Evolutionary conservation across 2,329 filamentous ascomycete species (phyloP), one percentile per base, ranked within the genome.

Genomic region (Lithohypha guttulata): DNA sequence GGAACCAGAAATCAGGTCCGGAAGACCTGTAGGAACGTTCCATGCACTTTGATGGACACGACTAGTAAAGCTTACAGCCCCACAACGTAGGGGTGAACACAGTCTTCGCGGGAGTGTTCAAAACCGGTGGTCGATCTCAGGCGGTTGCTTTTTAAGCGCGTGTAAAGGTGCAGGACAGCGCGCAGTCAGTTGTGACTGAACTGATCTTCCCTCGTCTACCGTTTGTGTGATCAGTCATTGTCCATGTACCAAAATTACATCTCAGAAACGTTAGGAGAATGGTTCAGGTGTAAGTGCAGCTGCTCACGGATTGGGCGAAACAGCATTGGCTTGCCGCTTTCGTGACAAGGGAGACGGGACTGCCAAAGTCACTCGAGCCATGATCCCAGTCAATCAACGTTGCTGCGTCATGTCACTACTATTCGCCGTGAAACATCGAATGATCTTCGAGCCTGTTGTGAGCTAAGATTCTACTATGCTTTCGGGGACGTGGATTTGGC

Each of bases 381-480:
- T 9, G 18, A 21, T 29, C 20, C 34, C 34, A 30, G 34, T 29
- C 19, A 31, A 18, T 20, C 18, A 13, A 29, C 6, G 35, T 30
- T 27, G 20, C 8, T 6, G 15, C 22, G 11, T 34, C 22, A n/a
- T 21, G 4, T 21, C 18, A 8, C 10, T 30, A 5, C 27, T 11
- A 39, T 39, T 39, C 27, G 35, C 14, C 31, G 19, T 39, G 35
- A 31, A 31, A 39, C 21, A 19, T 21, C 8, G 26, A 14, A 21
- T 31, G 19, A 22, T 5, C 19, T 30, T 17, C 9, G 21, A 10
- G 18, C 3, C 15, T 15, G 9, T 28, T 29, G 9, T 4, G 20
- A 30, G 27, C 35, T 39, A 39, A 39, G 35, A 39, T 39, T 23
- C 10, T 13, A 15, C 26, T 11, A 39, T 31, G 17, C 35, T 39